Base-by-base conservation (phyloP, 495 filamentous ascomycete genomes). In the Aspergillus conjunctus region DNA sequence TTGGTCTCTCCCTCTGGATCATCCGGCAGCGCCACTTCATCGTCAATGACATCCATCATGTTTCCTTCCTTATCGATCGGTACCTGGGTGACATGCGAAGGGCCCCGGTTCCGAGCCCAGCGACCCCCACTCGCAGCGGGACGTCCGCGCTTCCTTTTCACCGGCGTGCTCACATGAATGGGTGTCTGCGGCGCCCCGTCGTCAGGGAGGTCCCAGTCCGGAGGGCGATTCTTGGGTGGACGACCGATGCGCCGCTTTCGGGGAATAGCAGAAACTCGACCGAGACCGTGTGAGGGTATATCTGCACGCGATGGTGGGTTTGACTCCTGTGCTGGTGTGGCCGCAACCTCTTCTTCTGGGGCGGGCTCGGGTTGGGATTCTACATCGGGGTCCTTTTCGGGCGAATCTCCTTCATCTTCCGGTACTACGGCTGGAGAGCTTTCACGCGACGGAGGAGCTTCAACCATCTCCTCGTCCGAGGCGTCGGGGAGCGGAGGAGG, bases 41-140 rank as follows among this genome's bases (percentile, higher is more conserved):
- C 94, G 66, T 96, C 81, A 20, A 92, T 82, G 52, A 98, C 93
- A 70, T 92, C 89, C 77, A 95, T 85, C 76, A 90, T 88, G 53
- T 92, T 96, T 22, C 94, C 94, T 66, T 97, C 93, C 68, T 97
- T 96, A 74, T 98, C 94, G 58, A 97, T 85, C 1, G 91, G 88
- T 32, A 96, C 90, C 60, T 92, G 85, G 0, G 88, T 90, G 18
- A 85, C 76, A 65, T 94, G 90, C 12, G 84, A 87, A 18, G 91
- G 87, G 3, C 88, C 90, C 52, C 90, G 84, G 34, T 77, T 71
- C 51, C 88, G 85, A 34, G 81, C 78, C 77, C 88, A 88, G 56
- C 88, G 77, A 43, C 86, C 85, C 5, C 91, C 91, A 58, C 90
- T 89, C 12, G 85, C 80, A 57, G 85, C 85, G 54, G 77, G 81